Conservation (phyloP, 805 yeast species). For the Ogataea allantospora region DNA sequence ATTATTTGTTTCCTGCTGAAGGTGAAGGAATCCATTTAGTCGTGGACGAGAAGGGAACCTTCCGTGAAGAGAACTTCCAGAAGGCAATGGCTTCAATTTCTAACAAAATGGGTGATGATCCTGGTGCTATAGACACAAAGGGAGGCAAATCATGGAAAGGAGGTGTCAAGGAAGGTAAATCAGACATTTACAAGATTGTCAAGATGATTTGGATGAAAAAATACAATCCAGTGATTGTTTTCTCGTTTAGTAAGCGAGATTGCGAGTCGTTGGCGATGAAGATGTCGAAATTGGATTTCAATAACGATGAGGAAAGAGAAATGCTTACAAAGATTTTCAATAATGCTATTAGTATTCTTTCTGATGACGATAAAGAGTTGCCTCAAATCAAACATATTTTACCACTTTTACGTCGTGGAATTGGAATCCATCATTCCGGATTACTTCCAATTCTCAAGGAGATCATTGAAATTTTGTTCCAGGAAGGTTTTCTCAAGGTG, state of each 20-base stretch:
- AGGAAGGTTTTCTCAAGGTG: constrained; percentile 93
- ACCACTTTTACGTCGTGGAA: constrained; percentile 89
- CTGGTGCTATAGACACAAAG: constrained; percentile 56
- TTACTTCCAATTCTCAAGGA: constrained; percentile 83
- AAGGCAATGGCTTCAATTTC: constrained; percentile 95
- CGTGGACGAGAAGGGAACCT: constrained; percentile 94
- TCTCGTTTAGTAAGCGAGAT: constrained; percentile 96
- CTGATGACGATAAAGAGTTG: constrained; percentile 86
- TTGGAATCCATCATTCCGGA: constrained; percentile 98
- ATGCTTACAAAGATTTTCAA: constrained; percentile 85
- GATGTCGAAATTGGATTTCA: constrained; percentile 94
- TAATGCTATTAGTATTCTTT: constrained; percentile 83
- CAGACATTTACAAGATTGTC: constrained; percentile 94
- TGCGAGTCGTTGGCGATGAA: constrained; percentile 93
- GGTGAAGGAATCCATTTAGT: constrained; percentile 98
- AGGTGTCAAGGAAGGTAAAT: constrained; percentile 59
- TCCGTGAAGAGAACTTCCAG: constrained; percentile 96
- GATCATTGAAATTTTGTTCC: constrained; percentile 95
- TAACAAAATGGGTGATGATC: constrained; percentile 81
- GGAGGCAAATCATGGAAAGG: constrained; percentile 79
- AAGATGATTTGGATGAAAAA: constrained; percentile 97
- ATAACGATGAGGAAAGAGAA: constrained; percentile 89
- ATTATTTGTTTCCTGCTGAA: constrained; percentile 95
- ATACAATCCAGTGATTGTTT: constrained; percentile 96
- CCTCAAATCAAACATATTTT: constrained; percentile 93